These are phyloP conservation scores for Colletotrichum sp. DNA, from an alignment of 2,329 filamentous ascomycete genomes.

Conservation along the genomic window DNA sequence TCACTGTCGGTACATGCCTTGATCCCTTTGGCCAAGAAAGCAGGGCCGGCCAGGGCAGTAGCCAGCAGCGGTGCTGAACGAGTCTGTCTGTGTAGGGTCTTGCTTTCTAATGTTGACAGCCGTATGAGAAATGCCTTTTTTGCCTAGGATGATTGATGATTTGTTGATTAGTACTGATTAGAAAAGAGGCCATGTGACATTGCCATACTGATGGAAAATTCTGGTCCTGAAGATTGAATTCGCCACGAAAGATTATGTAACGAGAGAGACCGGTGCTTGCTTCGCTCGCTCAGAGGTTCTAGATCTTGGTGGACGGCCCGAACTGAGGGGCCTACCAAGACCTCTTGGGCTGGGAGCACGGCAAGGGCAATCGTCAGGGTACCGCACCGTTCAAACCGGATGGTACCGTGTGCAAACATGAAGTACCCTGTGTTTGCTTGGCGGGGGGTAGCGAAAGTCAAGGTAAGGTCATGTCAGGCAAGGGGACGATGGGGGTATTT, in stretches of 20 bases:
- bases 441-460: background rate
- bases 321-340: conserved; percentile 15
- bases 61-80: background rate
- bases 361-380: background rate
- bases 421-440: background rate
- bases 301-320: conserved; percentile 10
- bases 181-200: background rate
- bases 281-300: conserved; percentile 6
- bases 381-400: background rate
- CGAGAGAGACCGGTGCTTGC: background rate
- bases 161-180: background rate
- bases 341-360: background rate
- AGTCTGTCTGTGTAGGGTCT: background rate
- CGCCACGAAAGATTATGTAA: conserved; percentile 19
- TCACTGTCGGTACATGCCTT: background rate
- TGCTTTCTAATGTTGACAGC: background rate
- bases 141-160: background rate
- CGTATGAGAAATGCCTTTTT: background rate
- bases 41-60: background rate
- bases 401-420: background rate
- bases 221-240: background rate
- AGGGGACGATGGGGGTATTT: background rate
- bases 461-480: background rate
- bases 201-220: background rate
- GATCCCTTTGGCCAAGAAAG: conserved; percentile 1